These are phyloP conservation scores for Colletotrichum graminicola DNA, from an alignment of 2,329 filamentous ascomycete species.

Conservation along the genomic window DNA sequence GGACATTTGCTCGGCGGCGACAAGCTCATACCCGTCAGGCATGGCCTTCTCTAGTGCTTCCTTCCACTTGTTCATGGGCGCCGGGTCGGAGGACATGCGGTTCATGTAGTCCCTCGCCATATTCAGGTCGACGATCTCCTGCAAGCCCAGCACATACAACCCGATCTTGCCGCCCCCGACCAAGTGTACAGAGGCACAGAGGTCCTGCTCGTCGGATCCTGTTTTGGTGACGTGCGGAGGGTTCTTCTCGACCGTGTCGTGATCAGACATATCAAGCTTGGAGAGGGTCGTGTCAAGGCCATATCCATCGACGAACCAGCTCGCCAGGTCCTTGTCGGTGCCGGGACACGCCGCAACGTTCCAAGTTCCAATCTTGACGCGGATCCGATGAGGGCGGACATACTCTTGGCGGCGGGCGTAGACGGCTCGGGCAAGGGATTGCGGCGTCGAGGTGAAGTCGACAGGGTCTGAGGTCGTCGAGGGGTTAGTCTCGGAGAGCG, in stretches of 20 bases:
- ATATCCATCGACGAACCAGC: conserved; percentile 87
- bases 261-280: conserved; percentile 61
- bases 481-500: conserved; percentile 27
- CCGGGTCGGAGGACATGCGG: conserved; percentile 77
- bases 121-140: conserved; percentile 91
- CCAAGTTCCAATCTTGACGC: conserved; percentile 94
- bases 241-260: conserved; percentile 51
- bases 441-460: conserved; percentile 61
- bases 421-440: conserved; percentile 74
- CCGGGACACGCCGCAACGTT: conserved; percentile 89
- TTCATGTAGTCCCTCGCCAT: conserved; percentile 83
- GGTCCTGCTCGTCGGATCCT: conserved; percentile 46
- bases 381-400: conserved; percentile 78
- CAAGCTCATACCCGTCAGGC: conserved; percentile 79
- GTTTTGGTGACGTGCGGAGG: conserved; percentile 10
- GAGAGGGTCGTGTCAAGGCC: conserved; percentile 75
- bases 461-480: conserved; percentile 57
- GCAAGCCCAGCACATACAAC: conserved; percentile 89
- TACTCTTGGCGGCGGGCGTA: conserved; percentile 84
- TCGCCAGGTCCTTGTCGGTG: conserved; percentile 87
- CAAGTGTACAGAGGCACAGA: conserved; percentile 55
- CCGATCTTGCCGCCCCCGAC: conserved; percentile 78
- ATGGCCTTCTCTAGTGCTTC: conserved; percentile 78
- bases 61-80: conserved; percentile 83
- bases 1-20: conserved; percentile 87